phyloP scores from a whole-genome alignment of 2,329 filamentous ascomycete species.

The Claviceps purpurea region DNA sequence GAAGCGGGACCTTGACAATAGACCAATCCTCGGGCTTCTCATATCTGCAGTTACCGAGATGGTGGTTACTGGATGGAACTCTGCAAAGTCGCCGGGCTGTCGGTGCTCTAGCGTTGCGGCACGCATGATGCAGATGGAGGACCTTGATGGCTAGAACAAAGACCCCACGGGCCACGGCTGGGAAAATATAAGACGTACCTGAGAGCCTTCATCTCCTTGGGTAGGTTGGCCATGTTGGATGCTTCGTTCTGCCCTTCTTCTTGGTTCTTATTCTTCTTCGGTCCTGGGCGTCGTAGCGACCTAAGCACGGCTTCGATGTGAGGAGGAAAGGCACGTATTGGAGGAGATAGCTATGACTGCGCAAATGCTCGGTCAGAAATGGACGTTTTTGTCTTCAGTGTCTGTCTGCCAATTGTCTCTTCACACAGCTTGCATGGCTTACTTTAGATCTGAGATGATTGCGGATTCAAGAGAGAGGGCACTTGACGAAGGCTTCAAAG shows the following conservation, averaged over 20 bases:
- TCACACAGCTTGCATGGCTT: neutral
- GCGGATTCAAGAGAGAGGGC: neutral
- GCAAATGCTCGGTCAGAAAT: neutral
- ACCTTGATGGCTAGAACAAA: slow-evolving; percentile 11
- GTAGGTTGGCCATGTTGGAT: slow-evolving; percentile 25
- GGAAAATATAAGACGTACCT: slow-evolving; percentile 27
- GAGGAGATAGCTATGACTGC: neutral
- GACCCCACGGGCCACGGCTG: neutral
- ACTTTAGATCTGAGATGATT: neutral
- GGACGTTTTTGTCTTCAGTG: neutral
- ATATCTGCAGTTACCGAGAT: slow-evolving; percentile 27
- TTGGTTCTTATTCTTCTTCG: neutral
- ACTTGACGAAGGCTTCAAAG: neutral
- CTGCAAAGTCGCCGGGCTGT: neutral
- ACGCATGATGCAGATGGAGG: neutral
- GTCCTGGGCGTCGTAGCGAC: neutral
- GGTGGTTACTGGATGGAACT: neutral
- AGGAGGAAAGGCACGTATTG: neutral
- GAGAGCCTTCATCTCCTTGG: slow-evolving; percentile 48
- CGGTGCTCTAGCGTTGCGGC: neutral
- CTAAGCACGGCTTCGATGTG: neutral
- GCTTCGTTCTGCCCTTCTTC: neutral
- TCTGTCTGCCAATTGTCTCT: neutral
- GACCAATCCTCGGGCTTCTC: slow-evolving; percentile 48
- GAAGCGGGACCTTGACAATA: slow-evolving; percentile 49